Evolutionary conservation across 345 rosid species (phyloP), one percentile per base, ranked within the genome.

Genomic region (Eucalyptus pauciflora): DNA sequence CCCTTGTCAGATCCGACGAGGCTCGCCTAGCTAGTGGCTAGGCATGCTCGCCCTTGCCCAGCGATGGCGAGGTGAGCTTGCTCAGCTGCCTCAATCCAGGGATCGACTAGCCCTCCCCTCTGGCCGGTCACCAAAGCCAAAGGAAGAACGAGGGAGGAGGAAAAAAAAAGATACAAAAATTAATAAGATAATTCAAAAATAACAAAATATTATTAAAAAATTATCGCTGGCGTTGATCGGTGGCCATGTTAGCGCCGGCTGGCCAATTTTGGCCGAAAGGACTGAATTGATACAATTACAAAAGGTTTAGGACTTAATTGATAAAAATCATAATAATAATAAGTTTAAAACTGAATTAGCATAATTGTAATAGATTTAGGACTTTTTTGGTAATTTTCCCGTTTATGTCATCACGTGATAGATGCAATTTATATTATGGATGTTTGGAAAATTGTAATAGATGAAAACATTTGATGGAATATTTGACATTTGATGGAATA

Each of bases 141-240:
- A 50, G 7, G 52, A 50, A 50, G 54, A 16, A 50, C 1, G 7
- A 16, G 20, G 1, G 8, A 50, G 18, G 20, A 16, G 20, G 18
- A 6, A 15, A 50, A 50, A 14, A 50, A 14, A 14, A 1, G 7
- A 50, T 15, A 50, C 14, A 50, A 50, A 4, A 51, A 51, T 51
- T 16, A 51, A 51, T 6, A 51, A 51, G 1, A 51, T 51, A 51
- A 16, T 51, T 51, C 0, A 6, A 50, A 50, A 5, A 2, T 5
- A 50, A 50, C 5, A 50, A 50, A 50, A 50, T 2, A 50, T 13
- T 50, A 15, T 6, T 15, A 15, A 50, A 50, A 50, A 50, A 50
- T 6, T 50, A 15, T 15, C 0, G 20, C 1, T 5, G 3, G 20
- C 20, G 0, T 50, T 7, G 1, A 0, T 50, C 1, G 0, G 0